Evolutionary conservation across 768 basidiomycete genomes (phyloP), one percentile per base, ranked within the genome.

Genomic region (Erythrobasidium yunnanense): DNA sequence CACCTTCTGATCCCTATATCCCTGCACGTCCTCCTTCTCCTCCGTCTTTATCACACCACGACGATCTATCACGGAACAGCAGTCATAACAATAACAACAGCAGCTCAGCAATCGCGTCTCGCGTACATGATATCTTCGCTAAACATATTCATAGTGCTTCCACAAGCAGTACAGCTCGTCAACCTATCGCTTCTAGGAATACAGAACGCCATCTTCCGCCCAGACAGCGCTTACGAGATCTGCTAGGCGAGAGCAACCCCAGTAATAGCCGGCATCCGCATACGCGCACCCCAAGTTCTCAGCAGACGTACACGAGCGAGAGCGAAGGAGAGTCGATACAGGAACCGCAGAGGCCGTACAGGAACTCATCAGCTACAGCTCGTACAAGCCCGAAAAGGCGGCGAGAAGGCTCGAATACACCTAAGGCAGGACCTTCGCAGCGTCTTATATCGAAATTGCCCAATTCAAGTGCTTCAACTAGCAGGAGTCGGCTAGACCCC

Each of bases 81-180:
- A 42, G 11, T 11, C 38, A 11, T 42, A 11, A n/a, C 38, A n/a
- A 11, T 42, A 11, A 11, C 11, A 11, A 11, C 38, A n/a, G 11
- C 11, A 11, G 11, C 38, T 11, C 38, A 11, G 38, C 38, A 42
- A 38, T 33, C 47, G 60, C 60, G 32, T 22, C 18, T 7, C 8
- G 60, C 2, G 60, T 63, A 32, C 60, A 63, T 34, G 60, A 63
- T 25, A 63, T 63, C 45, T 63, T 63, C 25, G 45, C 30, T 22
- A 25, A 35, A 7, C 60, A 63, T 27, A 63, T 63, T 32, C 60
- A 63, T 34, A 63, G 42, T 32, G 60, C 49, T 7, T 63, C 60
- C 2, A 58, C 56, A 6, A 47, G 38, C 56, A 29, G 45, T 17
- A 7, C 34, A 22, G n/a, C n/a, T 2, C 35, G 56, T 18, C 32